phyloP scores from a whole-genome alignment of 2,329 filamentous ascomycete species.

The Macrophomina tecta region DNA sequence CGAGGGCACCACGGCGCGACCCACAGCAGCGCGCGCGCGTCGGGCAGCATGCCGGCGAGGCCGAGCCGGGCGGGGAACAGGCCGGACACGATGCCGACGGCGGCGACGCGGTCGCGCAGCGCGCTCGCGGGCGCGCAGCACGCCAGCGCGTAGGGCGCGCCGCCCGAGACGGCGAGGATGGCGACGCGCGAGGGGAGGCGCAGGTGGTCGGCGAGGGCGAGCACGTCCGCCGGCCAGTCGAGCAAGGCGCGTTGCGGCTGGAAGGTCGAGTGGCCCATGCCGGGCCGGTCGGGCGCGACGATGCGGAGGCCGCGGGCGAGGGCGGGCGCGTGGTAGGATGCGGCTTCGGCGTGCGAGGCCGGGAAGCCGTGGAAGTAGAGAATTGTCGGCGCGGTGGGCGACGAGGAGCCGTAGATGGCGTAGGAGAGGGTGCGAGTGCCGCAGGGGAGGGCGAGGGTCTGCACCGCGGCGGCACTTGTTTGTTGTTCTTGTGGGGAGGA shows the following conservation, averaged over 20 bases:
- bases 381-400: constrained; percentile 31
- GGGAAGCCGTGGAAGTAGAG: constrained; percentile 33
- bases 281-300: constrained; percentile 33
- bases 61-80: constrained; percentile 38
- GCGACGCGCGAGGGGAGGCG: constrained; percentile 28
- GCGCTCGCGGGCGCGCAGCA: constrained; percentile 32
- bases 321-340: constrained; percentile 39
- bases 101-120: constrained; percentile 34
- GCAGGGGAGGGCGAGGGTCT: constrained; percentile 30
- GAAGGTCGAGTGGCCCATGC: constrained; percentile 31
- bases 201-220: constrained; percentile 30
- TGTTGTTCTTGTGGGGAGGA: not conserved
- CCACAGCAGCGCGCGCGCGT: constrained; percentile 35
- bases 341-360: constrained; percentile 51
- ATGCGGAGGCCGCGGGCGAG: constrained; percentile 28
- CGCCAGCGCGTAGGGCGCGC: constrained; percentile 32
- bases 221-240: constrained; percentile 31
- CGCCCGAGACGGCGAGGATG: constrained; percentile 31
- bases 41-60: constrained; percentile 37
- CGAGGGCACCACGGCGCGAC: constrained; percentile 37
- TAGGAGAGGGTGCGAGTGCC: constrained; percentile 29
- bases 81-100: constrained; percentile 36
- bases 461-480: not conserved
- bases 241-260: constrained; percentile 23
- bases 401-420: constrained; percentile 31